phyloP scores from a whole-genome alignment of 1,284 basidiomycete genomes.

The Leccinum subrobustum region DNA sequence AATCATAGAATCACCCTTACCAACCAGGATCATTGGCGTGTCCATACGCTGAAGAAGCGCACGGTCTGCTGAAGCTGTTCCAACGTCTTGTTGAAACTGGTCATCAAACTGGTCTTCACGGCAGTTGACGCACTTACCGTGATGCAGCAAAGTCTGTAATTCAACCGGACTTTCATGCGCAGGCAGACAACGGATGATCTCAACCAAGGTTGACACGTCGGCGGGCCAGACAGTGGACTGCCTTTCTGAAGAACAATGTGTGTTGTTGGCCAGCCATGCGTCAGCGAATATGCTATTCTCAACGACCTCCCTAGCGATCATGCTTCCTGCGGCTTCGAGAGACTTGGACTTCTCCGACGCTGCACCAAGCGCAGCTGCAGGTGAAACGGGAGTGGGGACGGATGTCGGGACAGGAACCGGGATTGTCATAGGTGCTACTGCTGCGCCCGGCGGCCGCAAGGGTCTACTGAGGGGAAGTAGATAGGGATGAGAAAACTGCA shows the following conservation, averaged over 20 bases:
- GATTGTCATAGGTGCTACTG: conserved; percentile 42
- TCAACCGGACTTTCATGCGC: conserved; percentile 29
- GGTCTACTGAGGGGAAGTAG: conserved; percentile 59
- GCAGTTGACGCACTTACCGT: conserved; percentile 31
- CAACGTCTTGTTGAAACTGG: neutral
- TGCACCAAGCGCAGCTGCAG: conserved; percentile 61
- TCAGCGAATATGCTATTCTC: conserved; percentile 67
- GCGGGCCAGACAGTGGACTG: conserved; percentile 50
- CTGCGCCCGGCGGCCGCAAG: conserved; percentile 53
- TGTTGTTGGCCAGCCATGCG: conserved; percentile 54
- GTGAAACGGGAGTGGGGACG: conserved; percentile 76
- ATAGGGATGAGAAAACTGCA: conserved; percentile 60
- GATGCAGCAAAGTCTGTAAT: conserved; percentile 38
- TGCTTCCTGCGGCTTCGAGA: conserved; percentile 61
- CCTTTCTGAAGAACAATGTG: conserved; percentile 26
- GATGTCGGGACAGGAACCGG: conserved; percentile 46
- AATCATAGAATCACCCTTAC: conserved; percentile 61
- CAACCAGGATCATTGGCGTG: conserved; percentile 57
- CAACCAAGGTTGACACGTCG: conserved; percentile 47
- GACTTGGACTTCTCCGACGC: conserved; percentile 60
- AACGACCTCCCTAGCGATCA: conserved; percentile 62
- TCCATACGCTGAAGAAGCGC: conserved; percentile 42
- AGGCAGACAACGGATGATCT: conserved; percentile 31
- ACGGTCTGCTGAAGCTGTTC: conserved; percentile 2
- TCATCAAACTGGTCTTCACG: conserved; percentile 1